Evolutionary conservation across 192 early-diverging fungal genomes (phyloP).

Genomic region (Neocallimastix lanati): DNA sequence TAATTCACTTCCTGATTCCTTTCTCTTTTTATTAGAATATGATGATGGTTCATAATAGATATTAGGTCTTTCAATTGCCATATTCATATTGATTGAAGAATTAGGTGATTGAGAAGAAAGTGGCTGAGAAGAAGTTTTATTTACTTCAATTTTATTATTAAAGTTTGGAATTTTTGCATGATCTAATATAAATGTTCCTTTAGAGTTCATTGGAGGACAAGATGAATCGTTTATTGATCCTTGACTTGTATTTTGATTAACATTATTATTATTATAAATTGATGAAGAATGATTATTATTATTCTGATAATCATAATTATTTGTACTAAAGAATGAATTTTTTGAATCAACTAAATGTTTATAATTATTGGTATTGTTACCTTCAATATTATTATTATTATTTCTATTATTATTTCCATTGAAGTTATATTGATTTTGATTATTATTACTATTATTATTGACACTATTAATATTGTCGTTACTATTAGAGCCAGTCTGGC

Average conservation of each 20-base stretch:
- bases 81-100: background rate
- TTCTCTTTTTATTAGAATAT: background rate
- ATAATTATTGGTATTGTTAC: background rate
- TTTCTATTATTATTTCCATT: background rate
- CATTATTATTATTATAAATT: too few species aligned
- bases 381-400: background rate
- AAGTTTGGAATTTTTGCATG: too few species aligned
- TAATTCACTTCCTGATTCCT: background rate
- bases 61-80: background rate
- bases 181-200: too few species aligned
- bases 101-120: too few species aligned
- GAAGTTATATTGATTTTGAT: background rate
- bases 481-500: too few species aligned
- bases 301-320: background rate
- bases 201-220: too few species aligned
- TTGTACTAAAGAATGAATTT: background rate
- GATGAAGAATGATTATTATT: background rate
- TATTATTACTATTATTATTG: background rate
- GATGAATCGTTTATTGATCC: too few species aligned
- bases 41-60: background rate
- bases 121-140: too few species aligned
- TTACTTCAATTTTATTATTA: too few species aligned
- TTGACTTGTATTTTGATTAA: too few species aligned
- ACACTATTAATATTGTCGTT: too few species aligned
- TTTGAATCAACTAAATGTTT: background rate